phyloP scores from a whole-genome alignment of 352 stramenopile species.

The Pythium plurisporium region DNA sequence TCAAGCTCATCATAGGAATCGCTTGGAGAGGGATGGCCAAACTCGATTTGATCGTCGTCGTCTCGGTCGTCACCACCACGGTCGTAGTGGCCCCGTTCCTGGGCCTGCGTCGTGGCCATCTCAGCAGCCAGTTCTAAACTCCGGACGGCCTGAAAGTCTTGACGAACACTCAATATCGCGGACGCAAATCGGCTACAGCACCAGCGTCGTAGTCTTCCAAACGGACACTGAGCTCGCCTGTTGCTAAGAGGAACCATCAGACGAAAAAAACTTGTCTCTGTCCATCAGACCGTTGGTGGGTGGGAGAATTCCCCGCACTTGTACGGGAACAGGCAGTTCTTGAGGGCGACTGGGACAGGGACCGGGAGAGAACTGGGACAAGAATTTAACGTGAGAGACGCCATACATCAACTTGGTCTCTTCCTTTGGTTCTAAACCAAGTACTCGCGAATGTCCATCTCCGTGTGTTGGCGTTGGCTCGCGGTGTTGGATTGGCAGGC shows the following conservation, averaged over 20 bases:
- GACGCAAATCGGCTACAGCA: neutral
- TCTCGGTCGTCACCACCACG: neutral
- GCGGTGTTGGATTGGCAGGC: too few relatives aligned
- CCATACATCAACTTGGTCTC: too few relatives aligned
- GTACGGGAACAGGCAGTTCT: neutral
- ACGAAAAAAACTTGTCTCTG: neutral
- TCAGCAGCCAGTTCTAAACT: slow-evolving; percentile 2
- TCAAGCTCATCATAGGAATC: neutral
- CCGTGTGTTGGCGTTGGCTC: too few relatives aligned
- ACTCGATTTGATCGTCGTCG: neutral
- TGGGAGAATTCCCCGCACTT: neutral
- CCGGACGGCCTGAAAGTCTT: slow-evolving; percentile 1
- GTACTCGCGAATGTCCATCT: too few relatives aligned
- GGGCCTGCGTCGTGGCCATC: slow-evolving; percentile 2
- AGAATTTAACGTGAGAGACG: too few relatives aligned
- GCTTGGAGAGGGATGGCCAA: neutral
- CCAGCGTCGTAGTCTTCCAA: slow-evolving; percentile 2
- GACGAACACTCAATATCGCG: neutral
- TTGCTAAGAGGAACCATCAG: neutral
- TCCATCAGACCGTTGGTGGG: neutral
- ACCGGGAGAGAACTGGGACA: neutral
- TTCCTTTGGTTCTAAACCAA: too few relatives aligned
- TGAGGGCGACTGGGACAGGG: neutral
- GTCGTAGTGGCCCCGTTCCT: neutral
- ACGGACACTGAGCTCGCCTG: neutral